These are phyloP conservation scores for Glycine soja DNA, from an alignment of 306 rosid genomes.

Conservation along the genomic window DNA sequence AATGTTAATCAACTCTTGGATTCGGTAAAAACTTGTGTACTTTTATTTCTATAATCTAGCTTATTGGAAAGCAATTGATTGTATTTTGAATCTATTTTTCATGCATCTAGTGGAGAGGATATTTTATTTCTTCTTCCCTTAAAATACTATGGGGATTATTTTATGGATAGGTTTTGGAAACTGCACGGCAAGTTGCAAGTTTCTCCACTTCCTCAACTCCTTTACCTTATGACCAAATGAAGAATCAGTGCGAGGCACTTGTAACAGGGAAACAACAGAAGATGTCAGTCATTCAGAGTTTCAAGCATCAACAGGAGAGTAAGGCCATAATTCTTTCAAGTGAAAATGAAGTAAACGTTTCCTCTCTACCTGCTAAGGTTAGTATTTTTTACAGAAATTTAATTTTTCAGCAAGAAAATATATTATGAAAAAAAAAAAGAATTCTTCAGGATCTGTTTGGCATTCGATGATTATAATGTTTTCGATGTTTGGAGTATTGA, in stretches of 20 bases:
- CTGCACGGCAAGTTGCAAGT: constrained; percentile 93
- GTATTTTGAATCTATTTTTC: constrained; percentile 38
- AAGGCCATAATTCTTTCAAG: constrained; percentile 69
- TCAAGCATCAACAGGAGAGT: constrained; percentile 73
- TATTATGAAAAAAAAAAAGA: not conserved
- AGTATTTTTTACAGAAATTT: constrained; percentile 41
- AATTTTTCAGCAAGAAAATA: constrained; percentile 15
- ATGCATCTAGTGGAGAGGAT: constrained; percentile 41
- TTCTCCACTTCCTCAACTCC: constrained; percentile 74
- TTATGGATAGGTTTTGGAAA: constrained; percentile 78
- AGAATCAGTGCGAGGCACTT: constrained; percentile 95
- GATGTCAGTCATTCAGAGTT: constrained; percentile 91
- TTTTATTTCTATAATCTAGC: constrained; percentile 11
- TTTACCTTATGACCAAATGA: constrained; percentile 89
- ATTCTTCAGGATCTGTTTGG: not conserved
- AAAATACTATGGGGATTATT: constrained; percentile 36
- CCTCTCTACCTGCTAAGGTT: constrained; percentile 60
- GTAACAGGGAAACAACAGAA: constrained; percentile 86
- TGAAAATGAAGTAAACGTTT: constrained; percentile 56
- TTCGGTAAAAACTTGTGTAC: constrained; percentile 70
- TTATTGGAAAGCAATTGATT: constrained; percentile 27
- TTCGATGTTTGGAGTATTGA: constrained; percentile 20
- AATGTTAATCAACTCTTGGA: constrained; percentile 91
- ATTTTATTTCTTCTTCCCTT: constrained; percentile 37
- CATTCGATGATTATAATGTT: constrained; percentile 8